These are phyloP conservation scores for Plasmodium inui DNA, from an alignment of 169 alveolate genomes.

Conservation along the genomic window DNA sequence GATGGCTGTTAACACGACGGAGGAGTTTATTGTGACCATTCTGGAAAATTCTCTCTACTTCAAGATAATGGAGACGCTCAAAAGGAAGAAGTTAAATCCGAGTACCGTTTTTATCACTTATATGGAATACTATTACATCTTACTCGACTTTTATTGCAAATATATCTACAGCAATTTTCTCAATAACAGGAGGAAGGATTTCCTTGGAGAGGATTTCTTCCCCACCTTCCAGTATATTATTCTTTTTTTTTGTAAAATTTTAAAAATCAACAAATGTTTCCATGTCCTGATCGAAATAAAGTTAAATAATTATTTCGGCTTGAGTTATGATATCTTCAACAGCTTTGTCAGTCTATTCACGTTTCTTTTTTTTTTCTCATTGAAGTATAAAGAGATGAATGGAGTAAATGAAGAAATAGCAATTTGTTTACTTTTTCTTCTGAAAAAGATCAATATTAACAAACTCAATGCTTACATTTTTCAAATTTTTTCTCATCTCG, in stretches of 20 bases:
- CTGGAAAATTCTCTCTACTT: slow-evolving; percentile 27
- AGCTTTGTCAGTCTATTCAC: slow-evolving; percentile 56
- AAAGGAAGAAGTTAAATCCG: slow-evolving; percentile 18
- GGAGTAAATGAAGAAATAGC: not conserved
- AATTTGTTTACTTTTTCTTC: slow-evolving; percentile 7
- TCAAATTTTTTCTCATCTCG: slow-evolving; percentile 46
- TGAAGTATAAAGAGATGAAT: slow-evolving; percentile 10
- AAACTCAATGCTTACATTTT: slow-evolving; percentile 56
- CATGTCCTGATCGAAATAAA: slow-evolving; percentile 52
- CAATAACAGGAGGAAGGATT: not conserved
- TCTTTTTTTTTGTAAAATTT: slow-evolving; percentile 51
- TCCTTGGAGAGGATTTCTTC: not conserved
- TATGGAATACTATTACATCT: slow-evolving; percentile 48
- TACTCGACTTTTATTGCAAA: slow-evolving; percentile 42
- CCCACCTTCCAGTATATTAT: slow-evolving; percentile 17
- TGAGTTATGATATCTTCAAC: slow-evolving; percentile 28
- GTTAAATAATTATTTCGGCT: slow-evolving; percentile 31
- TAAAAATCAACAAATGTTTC: slow-evolving; percentile 63
- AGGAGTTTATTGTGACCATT: not conserved
- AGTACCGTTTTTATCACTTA: slow-evolving; percentile 25
- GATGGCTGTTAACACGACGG: not conserved
- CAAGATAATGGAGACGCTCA: slow-evolving; percentile 21
- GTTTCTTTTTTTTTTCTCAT: slow-evolving; percentile 25
- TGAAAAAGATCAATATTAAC: slow-evolving; percentile 42
- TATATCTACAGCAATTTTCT: slow-evolving; percentile 28